Conservation (phyloP, 2,329 filamentous ascomycete genomes). For the Colletotrichum chrysophilum region DNA sequence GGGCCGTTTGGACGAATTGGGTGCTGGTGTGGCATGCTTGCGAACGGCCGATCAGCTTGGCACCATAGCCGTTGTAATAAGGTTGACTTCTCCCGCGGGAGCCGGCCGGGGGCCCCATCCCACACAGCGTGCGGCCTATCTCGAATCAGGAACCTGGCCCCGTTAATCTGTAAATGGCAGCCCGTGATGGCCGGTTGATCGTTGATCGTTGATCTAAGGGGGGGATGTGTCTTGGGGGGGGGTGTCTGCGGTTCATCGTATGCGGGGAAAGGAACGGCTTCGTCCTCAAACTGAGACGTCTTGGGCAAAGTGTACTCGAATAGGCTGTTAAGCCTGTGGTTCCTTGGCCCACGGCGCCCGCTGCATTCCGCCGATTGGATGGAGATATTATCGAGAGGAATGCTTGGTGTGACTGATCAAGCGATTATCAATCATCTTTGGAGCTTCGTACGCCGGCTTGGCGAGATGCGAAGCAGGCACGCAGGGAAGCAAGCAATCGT, state of each 20-base stretch:
- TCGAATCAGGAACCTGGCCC: neutral
- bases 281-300: slow-evolving; percentile 3
- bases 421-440: slow-evolving; percentile 1
- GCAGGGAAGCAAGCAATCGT: neutral
- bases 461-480: neutral
- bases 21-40: neutral
- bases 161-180: neutral
- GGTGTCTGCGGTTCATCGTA: neutral
- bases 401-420: neutral
- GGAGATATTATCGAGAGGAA: slow-evolving; percentile 3
- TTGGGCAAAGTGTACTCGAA: neutral
- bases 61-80: slow-evolving; percentile 9
- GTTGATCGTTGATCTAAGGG: neutral
- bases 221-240: neutral
- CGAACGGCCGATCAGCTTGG: slow-evolving; percentile 6
- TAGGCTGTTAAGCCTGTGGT: neutral
- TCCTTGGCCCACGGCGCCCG: neutral
- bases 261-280: neutral
- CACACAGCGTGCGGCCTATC: neutral
- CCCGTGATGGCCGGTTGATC: neutral
- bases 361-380: slow-evolving; percentile 9
- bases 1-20: neutral
- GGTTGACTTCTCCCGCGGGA: neutral
- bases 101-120: neutral
- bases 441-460: neutral